These are phyloP conservation scores for Neurospora sp. DNA, from an alignment of 495 filamentous ascomycete species.

Conservation along the genomic window DNA sequence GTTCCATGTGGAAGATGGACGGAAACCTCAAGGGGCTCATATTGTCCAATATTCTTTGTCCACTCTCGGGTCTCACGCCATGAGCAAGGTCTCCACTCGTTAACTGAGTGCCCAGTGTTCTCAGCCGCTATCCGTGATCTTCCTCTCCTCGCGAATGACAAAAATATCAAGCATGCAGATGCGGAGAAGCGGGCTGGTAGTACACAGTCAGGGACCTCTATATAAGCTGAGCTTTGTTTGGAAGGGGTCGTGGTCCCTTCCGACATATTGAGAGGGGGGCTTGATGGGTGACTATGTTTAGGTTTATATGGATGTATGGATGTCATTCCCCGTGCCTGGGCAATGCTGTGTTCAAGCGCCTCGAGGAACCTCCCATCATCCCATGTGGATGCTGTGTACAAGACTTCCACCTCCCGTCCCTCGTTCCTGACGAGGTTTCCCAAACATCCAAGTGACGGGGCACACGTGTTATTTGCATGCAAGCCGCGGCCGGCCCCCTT, in stretches of 20 bases:
- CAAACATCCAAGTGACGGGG: neutral
- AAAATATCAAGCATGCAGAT: neutral
- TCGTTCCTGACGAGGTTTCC: neutral
- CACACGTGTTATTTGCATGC: neutral
- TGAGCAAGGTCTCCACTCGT: neutral
- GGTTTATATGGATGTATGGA: neutral
- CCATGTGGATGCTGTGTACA: neutral
- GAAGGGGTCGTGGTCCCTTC: neutral
- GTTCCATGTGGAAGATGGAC: neutral
- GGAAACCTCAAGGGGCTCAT: neutral
- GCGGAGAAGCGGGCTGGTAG: neutral
- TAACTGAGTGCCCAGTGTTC: neutral
- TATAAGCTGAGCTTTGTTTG: neutral
- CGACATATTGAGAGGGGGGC: neutral
- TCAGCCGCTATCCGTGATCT: neutral
- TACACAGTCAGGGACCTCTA: neutral
- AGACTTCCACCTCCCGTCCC: neutral
- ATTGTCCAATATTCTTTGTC: neutral
- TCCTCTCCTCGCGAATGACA: neutral
- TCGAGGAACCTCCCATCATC: neutral
- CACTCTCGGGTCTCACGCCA: neutral
- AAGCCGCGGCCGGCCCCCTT: neutral
- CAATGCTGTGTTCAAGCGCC: neutral
- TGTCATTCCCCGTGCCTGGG: neutral
- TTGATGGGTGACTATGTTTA: neutral